A percentile compares a stretch with the other conserved stretches of the same genome.
Conservation (phyloP, 176 grass and related monocot species). For the Triticum urartu region DNA sequence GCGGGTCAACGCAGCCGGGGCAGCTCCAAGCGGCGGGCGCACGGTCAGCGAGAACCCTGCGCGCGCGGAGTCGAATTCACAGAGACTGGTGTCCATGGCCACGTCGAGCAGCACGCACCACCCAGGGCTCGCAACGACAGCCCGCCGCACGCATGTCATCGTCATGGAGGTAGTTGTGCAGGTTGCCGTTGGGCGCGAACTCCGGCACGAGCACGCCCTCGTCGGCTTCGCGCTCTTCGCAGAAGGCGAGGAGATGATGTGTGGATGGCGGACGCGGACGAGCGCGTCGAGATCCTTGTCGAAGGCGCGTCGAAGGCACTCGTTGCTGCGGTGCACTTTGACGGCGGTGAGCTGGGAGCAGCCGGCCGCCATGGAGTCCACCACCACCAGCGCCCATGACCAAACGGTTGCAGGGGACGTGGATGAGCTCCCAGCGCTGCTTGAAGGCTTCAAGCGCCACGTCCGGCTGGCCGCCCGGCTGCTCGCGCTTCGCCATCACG, state of each 20-base stretch:
- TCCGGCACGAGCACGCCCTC: constrained; percentile 52
- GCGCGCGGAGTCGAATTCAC: constrained; percentile 73
- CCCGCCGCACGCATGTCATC: constrained; percentile 51
- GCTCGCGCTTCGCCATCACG: too few relatives aligned
- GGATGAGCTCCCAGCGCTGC: too few relatives aligned
- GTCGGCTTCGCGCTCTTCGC: constrained; percentile 46
- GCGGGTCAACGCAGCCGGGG: constrained; percentile 77
- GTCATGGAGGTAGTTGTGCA: constrained; percentile 52
- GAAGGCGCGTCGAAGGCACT: constrained; percentile 57
- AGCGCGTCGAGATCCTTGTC: too few relatives aligned
- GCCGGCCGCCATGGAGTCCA: constrained; percentile 36
- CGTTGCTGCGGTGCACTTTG: constrained; percentile 80
- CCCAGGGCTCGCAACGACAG: constrained; percentile 52
- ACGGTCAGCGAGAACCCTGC: constrained; percentile 45
- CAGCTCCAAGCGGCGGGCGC: constrained; percentile 35
- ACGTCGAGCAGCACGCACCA: constrained; percentile 78
- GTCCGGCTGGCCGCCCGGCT: too few relatives aligned
- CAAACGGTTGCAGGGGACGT: too few relatives aligned
- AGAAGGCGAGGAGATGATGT: constrained; percentile 86
- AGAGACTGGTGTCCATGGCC: constrained; percentile 58
- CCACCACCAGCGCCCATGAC: too few relatives aligned
- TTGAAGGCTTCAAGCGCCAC: too few relatives aligned
- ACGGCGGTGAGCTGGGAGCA: constrained; percentile 54
- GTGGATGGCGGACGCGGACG: constrained; percentile 54
- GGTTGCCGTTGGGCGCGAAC: constrained; percentile 50